Evolutionary conservation across 2,329 filamentous ascomycete genomes (phyloP).

Genomic region (Ophiostoma australiae): DNA sequence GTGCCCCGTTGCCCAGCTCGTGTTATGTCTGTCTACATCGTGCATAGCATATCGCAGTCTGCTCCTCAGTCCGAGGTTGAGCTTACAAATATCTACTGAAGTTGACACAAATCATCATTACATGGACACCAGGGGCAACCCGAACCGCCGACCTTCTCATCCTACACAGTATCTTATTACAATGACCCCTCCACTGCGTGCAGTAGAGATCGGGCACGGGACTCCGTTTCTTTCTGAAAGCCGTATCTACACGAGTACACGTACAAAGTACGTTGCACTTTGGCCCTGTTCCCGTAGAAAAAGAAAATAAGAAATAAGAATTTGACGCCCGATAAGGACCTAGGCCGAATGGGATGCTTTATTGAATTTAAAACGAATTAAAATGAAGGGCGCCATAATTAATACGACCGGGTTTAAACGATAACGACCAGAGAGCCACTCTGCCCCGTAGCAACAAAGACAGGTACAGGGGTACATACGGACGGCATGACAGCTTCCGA

Average conservation of each 20-base stretch:
- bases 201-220: background rate
- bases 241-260: too few species aligned
- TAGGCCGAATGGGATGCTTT: background rate
- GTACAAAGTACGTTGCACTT: too few species aligned
- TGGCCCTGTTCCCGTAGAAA: background rate
- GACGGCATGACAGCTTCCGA: background rate
- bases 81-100: background rate
- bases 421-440: constrained; percentile 10
- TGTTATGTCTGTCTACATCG: background rate
- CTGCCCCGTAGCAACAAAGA: background rate
- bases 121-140: background rate
- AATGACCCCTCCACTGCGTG: background rate
- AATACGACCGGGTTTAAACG: constrained; percentile 4
- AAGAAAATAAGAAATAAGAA: background rate
- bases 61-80: background rate
- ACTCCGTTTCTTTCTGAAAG: background rate
- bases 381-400: constrained; percentile 7
- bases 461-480: background rate
- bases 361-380: constrained; percentile 2
- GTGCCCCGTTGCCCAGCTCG: background rate
- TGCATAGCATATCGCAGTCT: background rate
- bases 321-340: background rate
- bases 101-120: background rate
- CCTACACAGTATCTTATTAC: too few species aligned
- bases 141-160: background rate